Evolutionary conservation across 805 yeast species (phyloP).

Genomic region (Ogataea nakhonphanomensis): DNA sequence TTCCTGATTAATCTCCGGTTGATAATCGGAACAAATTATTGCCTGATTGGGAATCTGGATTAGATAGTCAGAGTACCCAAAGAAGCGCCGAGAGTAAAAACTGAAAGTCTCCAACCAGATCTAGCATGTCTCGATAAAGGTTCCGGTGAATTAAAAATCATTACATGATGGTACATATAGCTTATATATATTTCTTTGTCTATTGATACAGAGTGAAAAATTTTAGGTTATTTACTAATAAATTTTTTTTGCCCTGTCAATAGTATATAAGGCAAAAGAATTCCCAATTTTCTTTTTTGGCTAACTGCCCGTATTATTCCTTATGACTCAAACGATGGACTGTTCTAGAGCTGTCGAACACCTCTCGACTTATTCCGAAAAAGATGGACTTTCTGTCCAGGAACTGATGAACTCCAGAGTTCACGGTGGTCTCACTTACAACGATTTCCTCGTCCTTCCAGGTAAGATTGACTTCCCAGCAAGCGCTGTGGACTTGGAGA

Average conservation of each 20-base stretch:
- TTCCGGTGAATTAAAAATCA: too few species aligned
- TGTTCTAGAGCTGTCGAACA: slow-evolving; percentile 61
- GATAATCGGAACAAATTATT: slow-evolving; percentile 6
- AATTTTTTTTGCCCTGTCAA: slow-evolving; percentile 8
- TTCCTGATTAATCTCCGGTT: slow-evolving; percentile 10
- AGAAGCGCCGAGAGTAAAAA: too few species aligned
- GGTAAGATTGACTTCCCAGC: slow-evolving; percentile 92
- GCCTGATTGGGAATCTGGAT: slow-evolving; percentile 3
- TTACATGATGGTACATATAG: too few species aligned
- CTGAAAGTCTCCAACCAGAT: too few species aligned
- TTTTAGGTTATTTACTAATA: slow-evolving; percentile 1
- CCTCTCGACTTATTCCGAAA: slow-evolving; percentile 59
- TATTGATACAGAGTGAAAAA: slow-evolving; percentile 1
- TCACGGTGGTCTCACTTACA: slow-evolving; percentile 97
- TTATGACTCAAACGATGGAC: slow-evolving; percentile 28
- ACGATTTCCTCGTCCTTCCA: slow-evolving; percentile 92
- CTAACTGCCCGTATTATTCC: slow-evolving; percentile 21
- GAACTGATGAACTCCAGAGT: slow-evolving; percentile 83
- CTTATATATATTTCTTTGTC: not conserved
- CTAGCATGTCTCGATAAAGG: too few species aligned
- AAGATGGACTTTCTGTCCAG: slow-evolving; percentile 82
- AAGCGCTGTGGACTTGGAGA: slow-evolving; percentile 68
- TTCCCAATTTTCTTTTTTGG: slow-evolving; percentile 21
- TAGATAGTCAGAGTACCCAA: not conserved
- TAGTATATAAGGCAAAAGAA: slow-evolving; percentile 6